Evolutionary conservation across 2,329 filamentous ascomycete species (phyloP).

Genomic region (Sporothrix brunneoviolacea): DNA sequence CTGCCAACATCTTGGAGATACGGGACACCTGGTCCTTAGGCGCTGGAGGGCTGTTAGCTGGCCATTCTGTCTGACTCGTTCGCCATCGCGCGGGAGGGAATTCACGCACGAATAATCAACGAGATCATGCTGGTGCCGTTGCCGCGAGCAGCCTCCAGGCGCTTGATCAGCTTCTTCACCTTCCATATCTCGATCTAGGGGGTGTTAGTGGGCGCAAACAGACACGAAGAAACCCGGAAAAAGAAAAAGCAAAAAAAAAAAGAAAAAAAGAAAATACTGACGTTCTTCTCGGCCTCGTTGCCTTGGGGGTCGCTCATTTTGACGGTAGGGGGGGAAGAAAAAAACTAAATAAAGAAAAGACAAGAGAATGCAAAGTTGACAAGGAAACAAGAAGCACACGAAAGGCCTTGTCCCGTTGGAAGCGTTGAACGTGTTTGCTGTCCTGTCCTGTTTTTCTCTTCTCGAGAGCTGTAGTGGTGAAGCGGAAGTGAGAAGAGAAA

Average conservation of each 20-base stretch:
- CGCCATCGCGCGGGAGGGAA: conserved; percentile 13
- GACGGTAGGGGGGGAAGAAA: conserved; percentile 1
- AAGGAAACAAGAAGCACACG: neutral
- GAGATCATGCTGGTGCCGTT: conserved; percentile 99
- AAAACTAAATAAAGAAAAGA: neutral
- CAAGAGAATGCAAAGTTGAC: neutral
- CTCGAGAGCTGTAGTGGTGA: neutral
- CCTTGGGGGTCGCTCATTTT: conserved; percentile 82
- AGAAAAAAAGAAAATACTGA: conserved; percentile 36
- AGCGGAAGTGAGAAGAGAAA: conserved; percentile 2
- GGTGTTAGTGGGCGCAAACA: conserved; percentile 3
- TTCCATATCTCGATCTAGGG: conserved; percentile 75
- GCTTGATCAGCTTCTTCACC: conserved; percentile 99
- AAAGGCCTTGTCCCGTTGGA: too few relatives aligned
- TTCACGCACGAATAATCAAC: conserved; percentile 82
- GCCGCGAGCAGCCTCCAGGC: conserved; percentile 90
- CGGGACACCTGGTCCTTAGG: conserved; percentile 98
- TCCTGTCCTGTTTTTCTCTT: neutral
- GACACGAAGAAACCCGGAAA: conserved; percentile 5
- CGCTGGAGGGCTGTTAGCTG: conserved; percentile 9
- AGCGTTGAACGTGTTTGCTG: neutral
- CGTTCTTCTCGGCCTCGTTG: conserved; percentile 97
- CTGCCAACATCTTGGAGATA: conserved; percentile 98
- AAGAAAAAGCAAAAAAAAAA: neutral
- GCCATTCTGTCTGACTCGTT: neutral